These are phyloP conservation scores for Lactarius vividus DNA, from an alignment of 768 basidiomycete species.

Conservation along the genomic window DNA sequence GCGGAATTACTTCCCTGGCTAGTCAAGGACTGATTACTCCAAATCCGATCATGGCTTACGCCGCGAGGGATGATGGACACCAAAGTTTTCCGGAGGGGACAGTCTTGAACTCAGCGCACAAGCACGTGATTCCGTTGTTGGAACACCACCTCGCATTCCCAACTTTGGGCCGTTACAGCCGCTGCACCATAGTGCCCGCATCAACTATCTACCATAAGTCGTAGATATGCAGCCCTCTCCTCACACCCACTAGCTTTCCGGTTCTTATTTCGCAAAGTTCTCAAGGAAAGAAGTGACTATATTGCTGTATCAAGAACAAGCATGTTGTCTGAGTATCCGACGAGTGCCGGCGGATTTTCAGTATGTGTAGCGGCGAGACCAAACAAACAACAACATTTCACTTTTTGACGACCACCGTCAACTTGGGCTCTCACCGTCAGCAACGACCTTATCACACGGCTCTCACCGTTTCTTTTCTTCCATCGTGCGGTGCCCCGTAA, in stretches of 20 bases:
- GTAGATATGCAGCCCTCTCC: not conserved
- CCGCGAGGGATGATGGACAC: constrained; percentile 62
- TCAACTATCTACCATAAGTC: fast-evolving
- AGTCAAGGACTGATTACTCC: constrained; percentile 84
- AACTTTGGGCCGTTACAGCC: constrained; percentile 80
- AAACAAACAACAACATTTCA: constrained; percentile 16
- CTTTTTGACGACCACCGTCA: constrained; percentile 14
- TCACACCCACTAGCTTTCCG: not conserved
- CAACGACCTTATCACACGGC: constrained; percentile 13
- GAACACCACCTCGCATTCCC: constrained; percentile 73
- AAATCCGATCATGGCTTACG: constrained; percentile 64
- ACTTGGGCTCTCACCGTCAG: constrained; percentile 1
- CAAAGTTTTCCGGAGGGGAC: constrained; percentile 96
- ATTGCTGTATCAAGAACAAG: not conserved
- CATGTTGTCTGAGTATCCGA: not conserved
- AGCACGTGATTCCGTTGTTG: constrained; percentile 54
- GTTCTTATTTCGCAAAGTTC: not conserved
- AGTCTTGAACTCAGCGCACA: constrained; percentile 91
- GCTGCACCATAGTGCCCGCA: constrained; percentile 46
- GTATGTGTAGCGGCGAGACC: not conserved
- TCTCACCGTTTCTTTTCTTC: constrained; percentile 34
- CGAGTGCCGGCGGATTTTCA: constrained; percentile 5
- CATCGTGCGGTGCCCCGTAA: constrained; percentile 84
- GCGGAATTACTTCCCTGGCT: constrained; percentile 94
- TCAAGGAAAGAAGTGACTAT: too few species aligned